Conservation (phyloP, 331 rosid species). For the Quercus lobata region DNA sequence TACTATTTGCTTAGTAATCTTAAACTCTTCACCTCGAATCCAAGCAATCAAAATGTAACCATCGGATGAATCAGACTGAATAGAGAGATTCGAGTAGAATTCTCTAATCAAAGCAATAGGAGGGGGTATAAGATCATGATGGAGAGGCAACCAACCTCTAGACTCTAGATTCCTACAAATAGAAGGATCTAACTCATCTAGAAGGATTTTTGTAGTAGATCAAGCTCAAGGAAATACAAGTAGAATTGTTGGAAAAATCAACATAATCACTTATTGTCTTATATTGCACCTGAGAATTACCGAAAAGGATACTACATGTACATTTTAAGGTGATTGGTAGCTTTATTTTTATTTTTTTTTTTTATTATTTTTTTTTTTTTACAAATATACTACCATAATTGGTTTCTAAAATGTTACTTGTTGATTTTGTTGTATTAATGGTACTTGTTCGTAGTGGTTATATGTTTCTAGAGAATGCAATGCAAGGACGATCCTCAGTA, state of each 20-base stretch:
- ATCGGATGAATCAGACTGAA: too few relatives aligned
- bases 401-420: not conserved
- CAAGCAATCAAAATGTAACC: too few relatives aligned
- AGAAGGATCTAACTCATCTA: too few relatives aligned
- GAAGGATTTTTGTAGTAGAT: slow-evolving; percentile 27
- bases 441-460: slow-evolving; percentile 26
- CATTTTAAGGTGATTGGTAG: not conserved
- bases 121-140: slow-evolving; percentile 12
- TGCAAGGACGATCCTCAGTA: slow-evolving; percentile 11
- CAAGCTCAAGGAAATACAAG: slow-evolving; percentile 29
- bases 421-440: not conserved
- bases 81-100: too few relatives aligned
- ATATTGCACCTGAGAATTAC: not conserved
- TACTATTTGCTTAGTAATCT: too few relatives aligned
- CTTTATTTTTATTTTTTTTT: not conserved
- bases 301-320: not conserved
- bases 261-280: not conserved
- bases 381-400: not conserved
- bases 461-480: slow-evolving; percentile 39
- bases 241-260: slow-evolving; percentile 22
- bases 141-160: too few relatives aligned
- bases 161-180: too few relatives aligned
- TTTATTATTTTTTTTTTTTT: too few relatives aligned
- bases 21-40: too few relatives aligned
- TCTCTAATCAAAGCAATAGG: too few relatives aligned